These are phyloP conservation scores for Paracamarosporium sp. DNA, from an alignment of 2,329 filamentous ascomycete genomes.

Conservation along the genomic window DNA sequence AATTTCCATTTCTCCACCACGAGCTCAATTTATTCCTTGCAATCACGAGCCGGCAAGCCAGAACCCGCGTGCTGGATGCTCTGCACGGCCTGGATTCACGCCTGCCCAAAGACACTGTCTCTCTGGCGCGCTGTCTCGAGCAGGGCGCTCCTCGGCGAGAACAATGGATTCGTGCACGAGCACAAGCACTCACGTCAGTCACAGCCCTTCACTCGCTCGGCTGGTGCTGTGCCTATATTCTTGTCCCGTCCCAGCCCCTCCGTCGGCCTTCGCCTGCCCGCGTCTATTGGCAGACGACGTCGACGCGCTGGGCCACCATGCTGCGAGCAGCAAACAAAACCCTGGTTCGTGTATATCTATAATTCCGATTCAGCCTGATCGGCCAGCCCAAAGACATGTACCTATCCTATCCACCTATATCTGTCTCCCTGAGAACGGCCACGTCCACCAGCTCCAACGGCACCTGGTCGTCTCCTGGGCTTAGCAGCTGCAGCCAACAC, in stretches of 20 bases:
- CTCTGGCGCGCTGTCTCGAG: neutral
- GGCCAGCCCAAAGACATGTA: no score
- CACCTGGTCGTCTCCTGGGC: neutral
- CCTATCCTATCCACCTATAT: no score
- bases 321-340: constrained; percentile 22
- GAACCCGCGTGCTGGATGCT: neutral
- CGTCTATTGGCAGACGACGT: constrained; percentile 27
- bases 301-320: constrained; percentile 26
- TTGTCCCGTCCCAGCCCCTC: constrained; percentile 43
- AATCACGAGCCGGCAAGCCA: neutral
- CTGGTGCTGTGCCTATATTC: constrained; percentile 27
- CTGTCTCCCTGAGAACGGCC: neutral
- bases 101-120: neutral
- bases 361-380: constrained; percentile 11
- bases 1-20: constrained; percentile 14
- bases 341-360: constrained; percentile 14
- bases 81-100: constrained; percentile 6
- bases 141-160: constrained; percentile 17
- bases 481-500: neutral
- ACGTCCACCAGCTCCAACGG: neutral
- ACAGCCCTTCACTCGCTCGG: constrained; percentile 37
- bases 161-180: constrained; percentile 6
- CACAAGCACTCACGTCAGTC: constrained; percentile 21
- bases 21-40: constrained; percentile 17
- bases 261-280: constrained; percentile 21